Base-by-base conservation (phyloP, 2,329 filamentous ascomycete genomes). In the Penicillium italicum region DNA sequence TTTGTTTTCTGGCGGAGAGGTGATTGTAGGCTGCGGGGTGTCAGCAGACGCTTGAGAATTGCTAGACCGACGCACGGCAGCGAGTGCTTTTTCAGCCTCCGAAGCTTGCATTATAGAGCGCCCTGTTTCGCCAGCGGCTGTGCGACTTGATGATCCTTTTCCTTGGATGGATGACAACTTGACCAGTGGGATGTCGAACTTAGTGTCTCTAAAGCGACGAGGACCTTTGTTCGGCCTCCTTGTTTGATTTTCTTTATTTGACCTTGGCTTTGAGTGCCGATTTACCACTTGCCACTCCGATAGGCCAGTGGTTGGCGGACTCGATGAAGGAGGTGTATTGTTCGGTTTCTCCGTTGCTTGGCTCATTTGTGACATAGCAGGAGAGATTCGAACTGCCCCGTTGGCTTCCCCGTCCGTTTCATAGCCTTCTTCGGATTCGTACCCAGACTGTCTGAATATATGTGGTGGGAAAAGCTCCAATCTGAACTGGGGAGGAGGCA, bases 21-120 rank as follows among this genome's bases (percentile, higher is more conserved):
- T 55, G 40, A 41, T 22, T 22, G 28, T 45, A 41, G 30, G 48
- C 12, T 55, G 57, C 37, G 28, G 54, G 42, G 43, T 34, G 43
- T 55, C 65, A 57, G 58, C 53, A 42, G 60, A 62, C 20, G 65
- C 55, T 31, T 66, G 62, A 3, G 71, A 64, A n/a, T 70, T 69
- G 50, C 70, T 76, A 6, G 65, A 65, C 33, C 68, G 66, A 41
- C 76, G 74, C 16, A 77, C 69, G 1, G 74, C 69, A 6, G 71
- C 65, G 6, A 79, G 62, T 14, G 72, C 69, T 53, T 69, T 68
- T 30, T 74, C 71, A 4, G 76, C 76, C 28, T 71, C 69, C 3
- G 75, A 76, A 53, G 60, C 53, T 5, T 61, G 31, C 14, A 56
- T 44, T 26, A 68, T 66, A 50, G 52, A 67, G 54, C 52, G 64